phyloP scores from a whole-genome alignment of 208 protist genomes.

The Leishmania lainsoni region DNA sequence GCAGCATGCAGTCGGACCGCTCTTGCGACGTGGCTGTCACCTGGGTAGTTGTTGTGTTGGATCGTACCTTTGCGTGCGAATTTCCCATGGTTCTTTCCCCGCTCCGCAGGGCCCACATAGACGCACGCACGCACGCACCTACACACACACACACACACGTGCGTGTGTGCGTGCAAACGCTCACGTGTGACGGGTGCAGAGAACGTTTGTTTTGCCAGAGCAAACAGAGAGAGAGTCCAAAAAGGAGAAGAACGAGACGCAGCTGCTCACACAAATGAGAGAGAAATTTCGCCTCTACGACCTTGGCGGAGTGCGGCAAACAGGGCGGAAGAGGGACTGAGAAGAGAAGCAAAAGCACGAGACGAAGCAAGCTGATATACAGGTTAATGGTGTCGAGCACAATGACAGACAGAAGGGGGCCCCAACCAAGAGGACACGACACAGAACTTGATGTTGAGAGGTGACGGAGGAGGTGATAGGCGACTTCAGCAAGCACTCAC shows the following conservation, averaged over 20 bases:
- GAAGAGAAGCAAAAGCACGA: background rate
- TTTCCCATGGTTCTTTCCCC: background rate
- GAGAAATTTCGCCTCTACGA: background rate
- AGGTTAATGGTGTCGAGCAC: background rate
- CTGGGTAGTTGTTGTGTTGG: too few species aligned
- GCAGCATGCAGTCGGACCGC: too few species aligned
- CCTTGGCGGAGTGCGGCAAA: background rate
- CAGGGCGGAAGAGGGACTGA: background rate
- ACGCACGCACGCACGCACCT: background rate
- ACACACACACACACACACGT: background rate
- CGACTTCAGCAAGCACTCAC: background rate
- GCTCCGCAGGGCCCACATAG: background rate
- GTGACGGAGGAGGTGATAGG: background rate
- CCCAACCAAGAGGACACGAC: background rate
- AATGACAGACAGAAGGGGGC: background rate
- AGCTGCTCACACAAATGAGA: background rate
- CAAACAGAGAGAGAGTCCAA: background rate
- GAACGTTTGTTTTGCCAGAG: too few species aligned
- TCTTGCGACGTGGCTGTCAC: background rate
- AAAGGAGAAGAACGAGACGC: background rate
- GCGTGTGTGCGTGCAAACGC: background rate
- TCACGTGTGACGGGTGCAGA: too few species aligned
- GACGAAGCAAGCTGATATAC: background rate
- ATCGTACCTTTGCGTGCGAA: background rate
- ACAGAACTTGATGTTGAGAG: background rate